Conservation (phyloP, 2,329 filamentous ascomycete species). For the Aspergillus udagawae region DNA sequence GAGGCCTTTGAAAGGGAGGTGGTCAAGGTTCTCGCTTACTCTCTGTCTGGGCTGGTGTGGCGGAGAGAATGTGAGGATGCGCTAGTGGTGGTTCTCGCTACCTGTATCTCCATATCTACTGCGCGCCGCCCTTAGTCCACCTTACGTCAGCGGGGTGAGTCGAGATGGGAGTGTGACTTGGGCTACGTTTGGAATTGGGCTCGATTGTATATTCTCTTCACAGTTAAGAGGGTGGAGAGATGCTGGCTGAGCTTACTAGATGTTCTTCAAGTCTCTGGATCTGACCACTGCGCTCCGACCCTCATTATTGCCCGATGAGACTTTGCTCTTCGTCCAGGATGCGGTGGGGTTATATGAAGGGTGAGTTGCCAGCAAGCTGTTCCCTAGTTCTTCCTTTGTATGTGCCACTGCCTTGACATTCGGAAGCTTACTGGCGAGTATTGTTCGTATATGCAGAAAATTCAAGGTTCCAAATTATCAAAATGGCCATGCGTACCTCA, state of each 20-base stretch:
- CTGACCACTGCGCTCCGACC: constrained; percentile 94
- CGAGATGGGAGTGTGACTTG: neutral
- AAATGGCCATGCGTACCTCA: constrained; percentile 93
- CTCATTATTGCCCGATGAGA: constrained; percentile 87
- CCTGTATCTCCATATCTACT: neutral
- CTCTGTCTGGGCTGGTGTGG: neutral
- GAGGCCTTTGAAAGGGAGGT: neutral
- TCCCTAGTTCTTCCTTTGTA: constrained; percentile 1
- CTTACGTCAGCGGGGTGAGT: neutral
- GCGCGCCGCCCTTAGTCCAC: neutral
- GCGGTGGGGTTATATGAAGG: constrained; percentile 96
- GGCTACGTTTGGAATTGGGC: neutral
- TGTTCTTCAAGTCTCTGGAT: constrained; percentile 96
- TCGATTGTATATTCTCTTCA: constrained; percentile 9
- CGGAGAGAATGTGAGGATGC: neutral
- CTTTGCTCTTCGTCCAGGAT: constrained; percentile 93
- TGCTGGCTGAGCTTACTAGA: constrained; percentile 57
- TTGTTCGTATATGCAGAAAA: constrained; percentile 57
- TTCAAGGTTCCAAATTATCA: constrained; percentile 93
- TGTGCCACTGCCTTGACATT: neutral
- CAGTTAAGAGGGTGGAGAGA: constrained; percentile 12
- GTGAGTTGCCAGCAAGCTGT: constrained; percentile 50
- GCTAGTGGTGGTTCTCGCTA: neutral
- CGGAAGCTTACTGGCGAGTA: constrained; percentile 16
- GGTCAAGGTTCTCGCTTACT: neutral